Conservation (phyloP, 148 eudicot species). For the Simmondsia chinensis region DNA sequence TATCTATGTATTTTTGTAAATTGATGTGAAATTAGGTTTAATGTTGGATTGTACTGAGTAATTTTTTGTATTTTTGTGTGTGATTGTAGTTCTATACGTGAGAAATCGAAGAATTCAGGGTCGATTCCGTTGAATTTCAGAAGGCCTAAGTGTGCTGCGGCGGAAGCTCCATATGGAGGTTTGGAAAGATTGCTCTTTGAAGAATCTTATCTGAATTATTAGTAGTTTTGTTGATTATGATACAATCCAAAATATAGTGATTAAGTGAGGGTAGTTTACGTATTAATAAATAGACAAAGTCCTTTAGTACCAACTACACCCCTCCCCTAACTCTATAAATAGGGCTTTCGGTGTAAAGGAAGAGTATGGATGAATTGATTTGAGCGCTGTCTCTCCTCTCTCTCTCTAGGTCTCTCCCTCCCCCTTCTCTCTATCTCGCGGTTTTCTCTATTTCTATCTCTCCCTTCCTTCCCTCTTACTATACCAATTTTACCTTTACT, state of each 20-base stretch:
- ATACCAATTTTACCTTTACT: not conserved
- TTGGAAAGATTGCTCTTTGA: too few relatives aligned
- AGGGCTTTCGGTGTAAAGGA: too few relatives aligned
- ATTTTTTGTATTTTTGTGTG: not conserved
- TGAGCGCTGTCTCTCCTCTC: too few relatives aligned
- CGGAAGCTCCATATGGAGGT: slow-evolving; percentile 64
- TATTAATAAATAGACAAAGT: too few relatives aligned
- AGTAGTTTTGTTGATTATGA: not conserved
- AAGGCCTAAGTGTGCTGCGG: slow-evolving; percentile 33
- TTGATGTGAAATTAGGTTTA: not conserved
- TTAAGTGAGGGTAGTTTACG: too few relatives aligned
- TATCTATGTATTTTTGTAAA: not conserved
- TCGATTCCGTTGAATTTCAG: slow-evolving; percentile 14
- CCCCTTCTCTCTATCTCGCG: too few relatives aligned
- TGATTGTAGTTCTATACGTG: slow-evolving; percentile 35
- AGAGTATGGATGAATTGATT: too few relatives aligned
- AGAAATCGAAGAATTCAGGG: slow-evolving; percentile 17
- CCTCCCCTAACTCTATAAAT: too few relatives aligned
- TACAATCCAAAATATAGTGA: too few relatives aligned
- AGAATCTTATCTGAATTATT: not conserved
- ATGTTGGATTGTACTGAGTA: not conserved
- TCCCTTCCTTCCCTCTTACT: not conserved
- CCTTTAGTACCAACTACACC: too few relatives aligned
- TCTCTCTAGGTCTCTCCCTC: too few relatives aligned
- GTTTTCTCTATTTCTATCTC: not conserved